Percentiles rank a stretch among this genome's conserved stretches.
These are phyloP conservation scores for Sporothrix pallida DNA, from an alignment of 2,329 filamentous ascomycete species.

Conservation along the genomic window DNA sequence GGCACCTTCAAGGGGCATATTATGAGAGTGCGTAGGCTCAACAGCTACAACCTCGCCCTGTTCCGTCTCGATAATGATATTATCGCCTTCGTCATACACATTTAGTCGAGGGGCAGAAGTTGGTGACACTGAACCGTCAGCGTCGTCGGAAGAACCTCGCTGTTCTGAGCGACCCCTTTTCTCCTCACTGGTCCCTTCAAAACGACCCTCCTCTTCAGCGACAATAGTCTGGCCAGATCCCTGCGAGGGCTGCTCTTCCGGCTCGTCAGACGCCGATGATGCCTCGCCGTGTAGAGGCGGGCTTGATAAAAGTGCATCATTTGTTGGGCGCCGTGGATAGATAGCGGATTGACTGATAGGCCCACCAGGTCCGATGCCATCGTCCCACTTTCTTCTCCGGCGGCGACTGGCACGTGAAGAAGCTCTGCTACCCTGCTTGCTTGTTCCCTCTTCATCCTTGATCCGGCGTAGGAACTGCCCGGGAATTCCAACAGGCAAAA, in stretches of 20 bases:
- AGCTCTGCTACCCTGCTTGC: constrained; percentile 60
- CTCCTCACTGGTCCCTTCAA: constrained; percentile 16
- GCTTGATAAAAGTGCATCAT: background rate
- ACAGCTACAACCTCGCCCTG: constrained; percentile 85
- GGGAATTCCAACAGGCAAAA: constrained; percentile 74
- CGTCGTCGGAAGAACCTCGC: constrained; percentile 34
- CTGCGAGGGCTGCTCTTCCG: constrained; percentile 30
- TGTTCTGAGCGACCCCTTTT: background rate
- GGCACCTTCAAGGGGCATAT: background rate
- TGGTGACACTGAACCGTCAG: constrained; percentile 34
- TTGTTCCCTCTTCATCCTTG: constrained; percentile 72
- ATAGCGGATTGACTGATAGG: constrained; percentile 92
- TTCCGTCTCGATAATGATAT: constrained; percentile 81
- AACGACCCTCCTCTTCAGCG: constrained; percentile 12
- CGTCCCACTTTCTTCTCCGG: constrained; percentile 71
- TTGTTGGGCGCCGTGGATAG: constrained; percentile 62
- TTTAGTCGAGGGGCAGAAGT: constrained; percentile 54
- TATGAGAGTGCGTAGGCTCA: constrained; percentile 50
- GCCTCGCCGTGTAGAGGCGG: constrained; percentile 32
- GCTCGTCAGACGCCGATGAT: constrained; percentile 40
- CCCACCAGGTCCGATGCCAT: constrained; percentile 78
- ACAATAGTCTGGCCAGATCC: constrained; percentile 30
- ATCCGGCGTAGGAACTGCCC: constrained; percentile 82
- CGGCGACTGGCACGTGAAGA: constrained; percentile 66
- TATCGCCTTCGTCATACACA: constrained; percentile 78